phyloP scores from a whole-genome alignment of 169 alveolate species.

The Cyclospora cayetanensis region DNA sequence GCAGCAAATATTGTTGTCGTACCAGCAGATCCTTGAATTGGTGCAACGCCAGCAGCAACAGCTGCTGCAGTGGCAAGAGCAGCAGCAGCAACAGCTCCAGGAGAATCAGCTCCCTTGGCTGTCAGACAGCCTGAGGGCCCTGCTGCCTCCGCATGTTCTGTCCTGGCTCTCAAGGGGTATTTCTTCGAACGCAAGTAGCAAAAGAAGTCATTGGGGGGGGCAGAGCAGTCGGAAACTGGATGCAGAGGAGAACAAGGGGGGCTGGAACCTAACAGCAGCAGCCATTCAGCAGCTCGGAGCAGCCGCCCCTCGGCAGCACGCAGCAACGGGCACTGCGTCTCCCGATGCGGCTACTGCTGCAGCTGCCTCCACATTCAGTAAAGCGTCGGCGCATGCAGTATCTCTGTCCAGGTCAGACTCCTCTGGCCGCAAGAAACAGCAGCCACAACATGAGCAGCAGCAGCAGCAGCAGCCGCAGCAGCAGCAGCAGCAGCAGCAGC shows the following conservation, averaged over 20 bases:
- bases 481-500: background rate
- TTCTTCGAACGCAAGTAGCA: background rate
- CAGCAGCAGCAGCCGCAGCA: slow-evolving; percentile 12
- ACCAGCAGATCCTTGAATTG: background rate
- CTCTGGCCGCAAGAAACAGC: background rate
- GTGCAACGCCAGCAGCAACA: background rate
- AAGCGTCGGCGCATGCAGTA: background rate
- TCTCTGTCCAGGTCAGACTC: background rate
- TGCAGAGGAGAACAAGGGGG: background rate
- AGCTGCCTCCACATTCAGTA: background rate
- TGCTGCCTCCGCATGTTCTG: background rate
- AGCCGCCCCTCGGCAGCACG: background rate
- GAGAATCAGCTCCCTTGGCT: background rate
- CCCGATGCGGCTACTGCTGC: background rate
- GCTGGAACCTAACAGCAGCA: background rate
- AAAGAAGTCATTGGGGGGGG: background rate
- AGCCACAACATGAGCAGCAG: background rate
- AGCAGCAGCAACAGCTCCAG: background rate
- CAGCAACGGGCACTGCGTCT: background rate
- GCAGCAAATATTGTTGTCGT: background rate
- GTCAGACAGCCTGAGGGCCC: background rate
- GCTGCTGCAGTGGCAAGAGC: background rate
- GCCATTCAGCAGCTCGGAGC: background rate
- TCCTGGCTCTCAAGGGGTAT: background rate
- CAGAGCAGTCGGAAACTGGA: background rate